phyloP scores from a whole-genome alignment of 176 grass and related monocot genomes.

The Guadua angustifolia region DNA sequence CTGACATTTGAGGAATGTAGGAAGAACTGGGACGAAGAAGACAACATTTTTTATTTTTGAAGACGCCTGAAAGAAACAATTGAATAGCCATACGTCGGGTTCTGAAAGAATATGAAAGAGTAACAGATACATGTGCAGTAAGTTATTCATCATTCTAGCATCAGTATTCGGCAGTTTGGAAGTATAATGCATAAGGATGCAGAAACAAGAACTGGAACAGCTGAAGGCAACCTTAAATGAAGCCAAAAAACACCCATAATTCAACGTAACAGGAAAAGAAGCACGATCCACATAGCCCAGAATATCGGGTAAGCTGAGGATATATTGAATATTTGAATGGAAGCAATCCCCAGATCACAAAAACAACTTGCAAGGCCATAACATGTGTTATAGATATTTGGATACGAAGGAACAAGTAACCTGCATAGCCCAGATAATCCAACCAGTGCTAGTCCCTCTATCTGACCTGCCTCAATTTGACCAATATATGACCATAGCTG shows the following conservation, averaged over 20 bases:
- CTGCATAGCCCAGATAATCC: neutral
- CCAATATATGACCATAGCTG: neutral
- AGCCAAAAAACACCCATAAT: neutral
- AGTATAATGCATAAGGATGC: neutral
- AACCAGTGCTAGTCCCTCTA: neutral
- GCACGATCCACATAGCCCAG: neutral
- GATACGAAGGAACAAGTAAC: neutral
- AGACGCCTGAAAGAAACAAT: neutral
- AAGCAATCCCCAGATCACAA: neutral
- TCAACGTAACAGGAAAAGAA: neutral
- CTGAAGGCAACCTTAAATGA: slow-evolving; percentile 3
- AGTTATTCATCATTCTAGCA: neutral
- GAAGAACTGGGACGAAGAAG: neutral
- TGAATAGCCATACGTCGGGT: neutral
- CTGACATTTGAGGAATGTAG: neutral
- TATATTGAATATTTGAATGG: neutral
- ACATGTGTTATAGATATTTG: neutral
- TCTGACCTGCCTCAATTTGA: neutral
- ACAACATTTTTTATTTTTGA: neutral
- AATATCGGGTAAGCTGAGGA: neutral
- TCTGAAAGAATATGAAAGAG: neutral
- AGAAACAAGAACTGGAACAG: neutral
- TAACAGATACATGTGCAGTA: neutral
- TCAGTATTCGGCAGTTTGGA: neutral
- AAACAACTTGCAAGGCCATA: neutral